Evolutionary conservation across 2,329 filamentous ascomycete genomes (phyloP), one percentile per base, ranked within the genome.

Genomic region (Pseudopithomyces chartarum): DNA sequence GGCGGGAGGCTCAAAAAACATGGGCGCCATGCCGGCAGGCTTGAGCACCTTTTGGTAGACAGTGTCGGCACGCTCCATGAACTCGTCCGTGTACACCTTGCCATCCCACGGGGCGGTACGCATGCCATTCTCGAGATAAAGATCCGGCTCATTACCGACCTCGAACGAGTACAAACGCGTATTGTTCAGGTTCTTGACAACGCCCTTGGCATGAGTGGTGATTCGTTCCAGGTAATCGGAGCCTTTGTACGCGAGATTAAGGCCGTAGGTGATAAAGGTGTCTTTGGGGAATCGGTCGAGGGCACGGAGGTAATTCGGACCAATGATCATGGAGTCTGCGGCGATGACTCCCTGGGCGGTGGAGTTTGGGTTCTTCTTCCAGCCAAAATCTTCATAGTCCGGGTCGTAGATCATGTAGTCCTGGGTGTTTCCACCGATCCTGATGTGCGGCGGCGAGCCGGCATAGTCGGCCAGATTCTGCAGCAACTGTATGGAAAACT

Each of bases 391-490:
- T 26, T 67, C 56, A 55, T 79, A 76, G 45, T 63, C 65, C 12
- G 65, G 54, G 52, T 79, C 68, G 62, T 73, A 84, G 32, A 82
- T 62, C 73, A 82, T 79, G 65, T 82, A 81, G 59, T 83, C 81
- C 57, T 78, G 75, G 2, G 81, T 82, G 65, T 83, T 83, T 52
- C 81, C 81, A 54, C 81, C 81, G 7, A 84, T 62, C 5, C 81
- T 78, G 33, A 83, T 75, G 64, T 82, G 79, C 1, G 80, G 76
- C 8, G 81, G 80, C 33, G 76, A 75, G 47, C 81, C 81, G 1
- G 80, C 75, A 62, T 82, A 82, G 62, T 78, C 77, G 48, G 78
- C 78, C 39, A 84, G 74, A 65, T 82, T 82, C 58, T 78, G 71
- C 13, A 84, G 66, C 26, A 83, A 71, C 59, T 81, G 80, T n/a